Evolutionary conservation across 495 filamentous ascomycete genomes (phyloP), one percentile per base, ranked within the genome.

Genomic region (Aspergillus cristatus): DNA sequence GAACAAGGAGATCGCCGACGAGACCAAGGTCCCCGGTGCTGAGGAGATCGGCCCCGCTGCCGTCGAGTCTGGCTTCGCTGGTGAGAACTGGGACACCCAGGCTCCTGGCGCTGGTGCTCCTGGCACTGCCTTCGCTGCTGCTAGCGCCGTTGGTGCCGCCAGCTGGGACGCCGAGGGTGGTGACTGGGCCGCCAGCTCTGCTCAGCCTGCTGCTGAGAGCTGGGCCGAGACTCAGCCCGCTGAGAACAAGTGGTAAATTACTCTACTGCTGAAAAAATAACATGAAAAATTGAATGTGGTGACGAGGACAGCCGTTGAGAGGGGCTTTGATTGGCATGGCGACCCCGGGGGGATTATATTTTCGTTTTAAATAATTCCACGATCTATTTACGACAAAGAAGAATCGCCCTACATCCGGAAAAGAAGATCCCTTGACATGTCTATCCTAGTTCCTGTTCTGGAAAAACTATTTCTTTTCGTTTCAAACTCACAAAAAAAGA

Each of bases 41-140:
- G 91, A 96, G 51, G 89, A 96, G 70, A 83, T 84, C 55, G 87
- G 82, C 53, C 49, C 83, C 45, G 76, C 65, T 53, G 78, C 86
- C 51, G 73, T 88, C 50, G 88, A 94, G 59, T 62, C 77, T 48
- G 85, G 84, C 53, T 96, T 91, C 71, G 73, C 53, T 57, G 76
- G 67, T 68, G 71, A 70, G 34, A 69, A 63, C 56, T 71, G 68
- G 57, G 64, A 68, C 40, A 57, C 55, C 38, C 78, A 78, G 63
- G 71, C 71, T 46, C 76, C 74, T 47, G 67, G 71, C 48, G 69
- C 68, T 46, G 75, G 75, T 58, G 69, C 66, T 48, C 67, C 72
- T 36, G 75, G 76, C 52, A 56, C 66, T 51, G 67, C 78, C 45
- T 81, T 81, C 59, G 67, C 72, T 55, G 74, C 77, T 55, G 68